Base-by-base conservation (phyloP, 495 filamentous ascomycete genomes). In the Lindgomyces ingoldianus region DNA sequence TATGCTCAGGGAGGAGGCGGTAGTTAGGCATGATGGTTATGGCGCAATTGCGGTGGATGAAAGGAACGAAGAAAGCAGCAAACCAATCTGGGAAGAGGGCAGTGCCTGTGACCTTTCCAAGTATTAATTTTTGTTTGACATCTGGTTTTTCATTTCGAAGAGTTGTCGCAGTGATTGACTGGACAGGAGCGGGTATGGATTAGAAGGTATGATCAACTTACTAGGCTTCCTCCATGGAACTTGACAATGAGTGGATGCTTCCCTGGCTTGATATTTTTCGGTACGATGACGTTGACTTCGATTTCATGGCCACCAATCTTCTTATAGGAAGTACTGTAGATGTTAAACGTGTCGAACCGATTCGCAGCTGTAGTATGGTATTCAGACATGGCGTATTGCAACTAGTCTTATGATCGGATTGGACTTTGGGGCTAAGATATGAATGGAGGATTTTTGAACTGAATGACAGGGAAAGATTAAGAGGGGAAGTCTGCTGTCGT, bases 1-100 rank as follows among this genome's bases (percentile, higher is more conserved):
- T 81, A 26, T 76, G 67, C 56, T 84, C 80, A 27, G 82, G 81
- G 9, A 81, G 36, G 21, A 85, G 76, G 11, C 81, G 81, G 74
- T 85, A 83, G 72, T 84, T 78, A 10, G 76, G 70, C 1, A 74
- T 66, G 11, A 81, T 64, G 24, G 80, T 77, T 8, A 81, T 73
- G 18, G 81, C 81, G 30, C 25, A 3, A 41, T 60, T 58, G 25
- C 61, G 19, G 3, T 42, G 48, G 26, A 57, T 22, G 53, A 72
- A 60, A 11, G 67, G 56, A 6, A 72, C 19, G 19, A 65, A 39
- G 12, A 27, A 72, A 1, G 39, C 22, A 0, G 65, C 44, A 39
- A 69, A 65, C 69, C 69, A 72, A 57, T 59, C 21, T 47, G 52
- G 46, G 33, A 58, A 59, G 19, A 41, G 19, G 45, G 36, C 29